Base-by-base conservation (phyloP, 2,329 filamentous ascomycete species). In the Colletotrichum liaoningense region DNA sequence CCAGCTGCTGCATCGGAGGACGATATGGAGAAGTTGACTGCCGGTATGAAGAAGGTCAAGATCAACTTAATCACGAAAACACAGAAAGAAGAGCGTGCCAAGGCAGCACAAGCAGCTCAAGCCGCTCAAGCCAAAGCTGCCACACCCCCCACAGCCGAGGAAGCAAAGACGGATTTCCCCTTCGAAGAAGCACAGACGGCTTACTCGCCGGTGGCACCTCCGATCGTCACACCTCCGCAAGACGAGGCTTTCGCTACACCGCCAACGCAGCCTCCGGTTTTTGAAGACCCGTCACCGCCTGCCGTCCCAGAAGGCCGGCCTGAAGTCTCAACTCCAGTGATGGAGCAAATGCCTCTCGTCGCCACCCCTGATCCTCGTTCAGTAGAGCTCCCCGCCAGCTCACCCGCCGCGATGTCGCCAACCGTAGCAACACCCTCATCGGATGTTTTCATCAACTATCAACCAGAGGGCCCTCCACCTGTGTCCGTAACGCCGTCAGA, bases 11-110 rank as follows among this genome's bases (percentile, higher is more conserved):
- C 74, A 16, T 62, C 79, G 8, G 77, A 76, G 3, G 82, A 85
- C 60, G 87, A 87, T 62, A 78, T 92, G 46, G 88, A 91, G 66
- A 86, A 82, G 63, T 84, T 93, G 73, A 88, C 89, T 0, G 85
- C 83, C 46, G 87, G 88, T 1, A 88, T 92, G 86, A 91, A 89
- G 79, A 91, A 88, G 79, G 89, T 92, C 71, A 91, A 88, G 78
- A 90, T 92, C 77, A 91, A 88, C 65, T 79, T 92, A 28, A 84
- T 91, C 52, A 91, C 89, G 1, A 86, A 90, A 73, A 85, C 89
- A 52, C 88, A 91, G 77, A 88, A 86, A 76, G 89, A 90, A 63
- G 89, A 88, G 1, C 86, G 84, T 30, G 86, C 86, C 65, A 78
- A 79, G 67, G 77, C 80, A n/a, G 63, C 69, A n/a, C 54, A 77